Percentiles rank a stretch among this genome's conserved stretches.
Conservation (phyloP, 2,329 filamentous ascomycete genomes). For the Claviceps citrina region DNA sequence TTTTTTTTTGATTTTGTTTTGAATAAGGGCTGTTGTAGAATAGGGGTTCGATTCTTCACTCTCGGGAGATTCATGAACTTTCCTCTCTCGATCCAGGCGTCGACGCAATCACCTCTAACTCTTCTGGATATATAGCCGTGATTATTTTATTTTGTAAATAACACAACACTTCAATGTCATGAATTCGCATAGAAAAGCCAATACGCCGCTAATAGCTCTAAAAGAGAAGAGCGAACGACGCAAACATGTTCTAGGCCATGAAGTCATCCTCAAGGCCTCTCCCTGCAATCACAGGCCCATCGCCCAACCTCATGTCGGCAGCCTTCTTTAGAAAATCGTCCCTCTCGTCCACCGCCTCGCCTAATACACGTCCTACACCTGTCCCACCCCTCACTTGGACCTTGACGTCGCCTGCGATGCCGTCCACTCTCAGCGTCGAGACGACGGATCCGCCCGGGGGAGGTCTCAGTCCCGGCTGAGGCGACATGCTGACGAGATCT, state of each 20-base stretch:
- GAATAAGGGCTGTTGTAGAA: too few species aligned
- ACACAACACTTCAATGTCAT: too few species aligned
- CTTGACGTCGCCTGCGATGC: constrained; percentile 40
- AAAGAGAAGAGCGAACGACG: not conserved
- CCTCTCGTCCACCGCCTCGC: not conserved
- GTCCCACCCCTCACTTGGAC: constrained; percentile 31
- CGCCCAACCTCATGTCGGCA: constrained; percentile 25
- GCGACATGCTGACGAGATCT: constrained; percentile 37
- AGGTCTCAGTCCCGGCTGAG: constrained; percentile 23
- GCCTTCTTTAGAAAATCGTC: constrained; percentile 28
- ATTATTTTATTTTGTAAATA: too few species aligned
- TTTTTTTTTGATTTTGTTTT: too few species aligned
- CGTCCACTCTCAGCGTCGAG: constrained; percentile 37
- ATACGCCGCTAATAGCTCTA: not conserved
- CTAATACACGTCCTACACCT: constrained; percentile 7
- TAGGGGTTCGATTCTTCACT: too few species aligned
- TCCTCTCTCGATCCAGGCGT: too few species aligned
- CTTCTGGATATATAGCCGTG: too few species aligned
- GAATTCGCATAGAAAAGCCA: not conserved
- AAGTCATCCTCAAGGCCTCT: constrained; percentile 29
- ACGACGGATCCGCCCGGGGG: constrained; percentile 20
- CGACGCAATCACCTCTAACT: too few species aligned
- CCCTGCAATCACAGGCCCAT: constrained; percentile 1
- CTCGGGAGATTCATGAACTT: too few species aligned
- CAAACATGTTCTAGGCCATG: constrained; percentile 20